Evolutionary conservation across 179 eudicot genomes (phyloP).

Genomic region (Beta lomatogona): DNA sequence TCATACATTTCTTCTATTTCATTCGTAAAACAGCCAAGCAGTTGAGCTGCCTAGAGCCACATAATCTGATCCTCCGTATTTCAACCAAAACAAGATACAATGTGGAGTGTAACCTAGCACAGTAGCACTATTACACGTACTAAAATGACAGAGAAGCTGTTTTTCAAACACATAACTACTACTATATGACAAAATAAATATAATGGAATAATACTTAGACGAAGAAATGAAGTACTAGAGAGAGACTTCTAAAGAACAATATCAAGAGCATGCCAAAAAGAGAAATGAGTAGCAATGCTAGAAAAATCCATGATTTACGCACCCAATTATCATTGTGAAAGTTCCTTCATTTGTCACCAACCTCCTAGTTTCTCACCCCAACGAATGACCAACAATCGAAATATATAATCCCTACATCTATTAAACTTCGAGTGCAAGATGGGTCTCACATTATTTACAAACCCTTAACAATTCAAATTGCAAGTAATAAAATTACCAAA

Average conservation of each 20-base stretch:
- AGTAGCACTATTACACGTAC: not conserved
- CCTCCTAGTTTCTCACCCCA: not conserved
- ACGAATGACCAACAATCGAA: not conserved
- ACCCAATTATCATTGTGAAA: not conserved
- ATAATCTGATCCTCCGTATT: not conserved
- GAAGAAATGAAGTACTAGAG: not conserved
- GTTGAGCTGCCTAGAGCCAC: not conserved
- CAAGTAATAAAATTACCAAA: not conserved
- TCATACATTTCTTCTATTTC: not conserved
- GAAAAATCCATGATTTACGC: not conserved
- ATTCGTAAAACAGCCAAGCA: not conserved
- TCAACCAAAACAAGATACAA: not conserved
- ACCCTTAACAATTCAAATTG: not conserved
- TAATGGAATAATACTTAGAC: not conserved
- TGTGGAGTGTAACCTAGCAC: not conserved
- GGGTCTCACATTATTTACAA: not conserved
- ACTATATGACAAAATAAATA: too few relatives aligned
- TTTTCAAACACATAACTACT: not conserved
- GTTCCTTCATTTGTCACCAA: not conserved
- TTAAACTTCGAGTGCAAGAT: not conserved
- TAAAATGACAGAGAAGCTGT: not conserved
- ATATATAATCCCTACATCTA: not conserved
- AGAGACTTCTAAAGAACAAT: not conserved
- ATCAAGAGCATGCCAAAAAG: not conserved
- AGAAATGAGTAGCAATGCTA: not conserved